Evolutionary conservation across 495 filamentous ascomycete species (phyloP), one percentile per base, ranked within the genome.

Genomic region (Viridothelium virens): DNA sequence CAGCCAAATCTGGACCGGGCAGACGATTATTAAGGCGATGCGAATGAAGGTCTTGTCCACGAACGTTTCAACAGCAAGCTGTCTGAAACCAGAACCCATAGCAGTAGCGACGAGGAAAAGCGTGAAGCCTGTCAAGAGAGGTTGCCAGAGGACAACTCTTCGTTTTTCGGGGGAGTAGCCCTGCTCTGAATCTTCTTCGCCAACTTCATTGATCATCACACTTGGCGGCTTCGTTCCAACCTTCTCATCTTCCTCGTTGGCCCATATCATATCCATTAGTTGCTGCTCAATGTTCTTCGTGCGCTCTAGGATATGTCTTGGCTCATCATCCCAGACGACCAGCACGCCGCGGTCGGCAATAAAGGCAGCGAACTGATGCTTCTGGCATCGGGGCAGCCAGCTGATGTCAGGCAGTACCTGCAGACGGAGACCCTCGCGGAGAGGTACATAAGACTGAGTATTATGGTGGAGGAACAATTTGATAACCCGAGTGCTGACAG

Each of bases 341-440:
- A 89, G 70, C 3, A 86, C 75, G 37, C 77, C 74, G n/a, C 74
- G 72, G 64, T 85, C 80, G 59, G 81, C 77, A 61, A 87, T 84
- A 70, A 89, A 88, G 38, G 86, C 86, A n/a, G 84, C 86, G 66
- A 85, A 87, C 61, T 89, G 86, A 70, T 87, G 83, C 70, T 86
- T 85, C 72, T 86, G 81, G 62, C 83, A 84, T 16, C 74, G 71
- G 2, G 83, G 82, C 2, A 89, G 76, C 47, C 82, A 79, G 3
- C 71, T 70, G 66, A 88, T 80, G 56, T 77, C 80, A 9, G 79
- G 81, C 18, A 89, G 74, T 31, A 89, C 81, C 69, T 89, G 86
- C 46, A 89, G 71, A 38, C 80, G 79, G 31, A 87, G 77, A n/a
- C 83, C 83, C 63, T 81, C 74, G 12, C 75, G 69, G 46, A 88